Evolutionary conservation across 202 grass and related monocot genomes (phyloP).

Genomic region (Panicum hallii): DNA sequence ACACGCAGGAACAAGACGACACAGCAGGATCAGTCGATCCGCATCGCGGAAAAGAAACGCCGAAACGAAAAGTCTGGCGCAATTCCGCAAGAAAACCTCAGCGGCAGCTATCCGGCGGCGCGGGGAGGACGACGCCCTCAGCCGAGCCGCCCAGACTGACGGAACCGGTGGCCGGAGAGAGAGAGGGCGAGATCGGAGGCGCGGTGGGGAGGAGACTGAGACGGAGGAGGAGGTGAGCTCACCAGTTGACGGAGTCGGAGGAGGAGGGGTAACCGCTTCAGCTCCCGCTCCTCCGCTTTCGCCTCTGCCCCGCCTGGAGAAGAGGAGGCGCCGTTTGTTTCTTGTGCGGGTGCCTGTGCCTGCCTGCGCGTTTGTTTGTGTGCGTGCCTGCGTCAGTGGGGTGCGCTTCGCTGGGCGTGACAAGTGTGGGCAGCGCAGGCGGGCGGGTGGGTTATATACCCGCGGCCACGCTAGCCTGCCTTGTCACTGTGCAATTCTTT

Average conservation of each 20-base stretch:
- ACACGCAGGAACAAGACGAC: background rate
- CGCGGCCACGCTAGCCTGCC: background rate
- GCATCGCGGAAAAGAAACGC: too few relatives aligned
- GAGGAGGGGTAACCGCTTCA: slow-evolving; percentile 37
- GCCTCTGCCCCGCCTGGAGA: background rate
- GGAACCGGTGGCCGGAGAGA: background rate
- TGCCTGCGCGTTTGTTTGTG: background rate
- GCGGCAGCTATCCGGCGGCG: background rate
- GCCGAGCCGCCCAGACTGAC: background rate
- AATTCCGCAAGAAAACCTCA: background rate
- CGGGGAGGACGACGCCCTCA: background rate
- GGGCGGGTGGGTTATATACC: slow-evolving; percentile 11
- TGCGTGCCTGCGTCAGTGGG: background rate
- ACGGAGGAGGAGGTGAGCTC: slow-evolving; percentile 27
- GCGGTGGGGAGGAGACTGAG: background rate
- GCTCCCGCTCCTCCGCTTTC: slow-evolving; percentile 6
- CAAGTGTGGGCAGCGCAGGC: slow-evolving; percentile 41
- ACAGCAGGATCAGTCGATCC: background rate
- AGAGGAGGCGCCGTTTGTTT: slow-evolving; percentile 21
- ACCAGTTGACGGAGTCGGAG: slow-evolving; percentile 42
- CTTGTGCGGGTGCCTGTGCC: background rate
- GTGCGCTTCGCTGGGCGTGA: slow-evolving; percentile 2
- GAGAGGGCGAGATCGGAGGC: background rate
- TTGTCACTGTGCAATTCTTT: background rate
- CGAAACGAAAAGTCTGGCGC: background rate